Conservation (phyloP, 2,329 filamentous ascomycete genomes). For the Arthrinium puccinioides region DNA sequence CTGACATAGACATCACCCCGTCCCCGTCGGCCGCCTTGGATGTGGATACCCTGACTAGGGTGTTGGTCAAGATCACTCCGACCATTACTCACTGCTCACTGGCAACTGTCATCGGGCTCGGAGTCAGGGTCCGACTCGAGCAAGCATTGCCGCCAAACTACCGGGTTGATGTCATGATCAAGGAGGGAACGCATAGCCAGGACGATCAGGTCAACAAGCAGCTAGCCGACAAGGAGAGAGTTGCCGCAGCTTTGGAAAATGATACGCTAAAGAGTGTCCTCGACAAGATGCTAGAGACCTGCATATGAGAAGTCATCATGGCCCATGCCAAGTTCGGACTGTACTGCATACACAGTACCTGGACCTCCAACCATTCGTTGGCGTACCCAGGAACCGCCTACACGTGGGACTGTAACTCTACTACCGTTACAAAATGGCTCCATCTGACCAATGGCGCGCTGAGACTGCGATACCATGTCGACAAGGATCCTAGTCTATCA, state of each 20-base stretch:
- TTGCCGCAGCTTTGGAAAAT: conserved; percentile 91
- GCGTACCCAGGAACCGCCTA: no score
- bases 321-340: no score
- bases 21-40: conserved; percentile 50
- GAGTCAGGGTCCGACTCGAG: conserved; percentile 84
- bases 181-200: conserved; percentile 91
- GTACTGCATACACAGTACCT: no score
- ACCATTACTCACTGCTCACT: conserved; percentile 96
- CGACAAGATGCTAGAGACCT: conserved; percentile 89
- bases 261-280: conserved; percentile 81
- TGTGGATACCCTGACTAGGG: conserved; percentile 55
- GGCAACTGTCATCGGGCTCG: conserved; percentile 91
- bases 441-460: no score
- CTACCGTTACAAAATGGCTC: no score
- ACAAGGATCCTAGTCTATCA: no score
- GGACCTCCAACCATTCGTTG: no score
- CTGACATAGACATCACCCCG: conserved; percentile 75
- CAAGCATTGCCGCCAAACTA: conserved; percentile 87
- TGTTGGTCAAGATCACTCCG: conserved; percentile 85
- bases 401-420: no score
- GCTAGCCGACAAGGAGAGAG: conserved; percentile 89
- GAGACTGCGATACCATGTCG: no score
- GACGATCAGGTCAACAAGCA: conserved; percentile 97
- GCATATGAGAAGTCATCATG: conserved; percentile 55
- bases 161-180: conserved; percentile 86